Conservation (phyloP, 2,329 filamentous ascomycete genomes). For the Colletotrichum sp. region DNA sequence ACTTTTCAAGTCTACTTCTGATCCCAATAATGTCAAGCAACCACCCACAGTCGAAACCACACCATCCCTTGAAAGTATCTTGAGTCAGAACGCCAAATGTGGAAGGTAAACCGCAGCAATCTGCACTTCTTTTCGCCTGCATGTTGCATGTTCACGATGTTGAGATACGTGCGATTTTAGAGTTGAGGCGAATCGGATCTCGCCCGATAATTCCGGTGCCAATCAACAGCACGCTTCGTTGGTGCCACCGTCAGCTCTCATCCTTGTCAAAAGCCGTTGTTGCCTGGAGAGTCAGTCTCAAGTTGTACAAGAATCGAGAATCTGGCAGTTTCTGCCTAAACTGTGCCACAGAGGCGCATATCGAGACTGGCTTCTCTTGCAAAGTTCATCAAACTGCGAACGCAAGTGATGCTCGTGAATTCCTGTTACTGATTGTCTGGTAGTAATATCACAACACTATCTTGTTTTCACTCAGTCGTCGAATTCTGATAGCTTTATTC, state of each 20-base stretch:
- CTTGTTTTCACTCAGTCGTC: no score
- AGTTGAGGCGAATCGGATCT: background rate
- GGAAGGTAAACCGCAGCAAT: background rate
- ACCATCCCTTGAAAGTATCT: rapidly evolving
- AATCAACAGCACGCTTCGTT: background rate
- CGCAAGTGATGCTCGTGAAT: no score
- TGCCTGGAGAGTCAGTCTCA: background rate
- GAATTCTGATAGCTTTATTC: no score
- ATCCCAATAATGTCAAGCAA: background rate
- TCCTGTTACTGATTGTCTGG: no score
- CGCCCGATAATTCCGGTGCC: background rate
- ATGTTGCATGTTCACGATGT: background rate
- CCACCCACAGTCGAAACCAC: background rate
- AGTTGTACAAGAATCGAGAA: no score
- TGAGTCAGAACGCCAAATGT: background rate
- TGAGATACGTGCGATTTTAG: background rate
- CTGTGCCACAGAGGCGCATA: background rate
- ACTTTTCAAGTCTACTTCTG: background rate
- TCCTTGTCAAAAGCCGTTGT: background rate
- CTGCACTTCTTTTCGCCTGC: background rate
- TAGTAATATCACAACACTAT: no score
- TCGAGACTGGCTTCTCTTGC: no score
- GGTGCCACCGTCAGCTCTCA: background rate
- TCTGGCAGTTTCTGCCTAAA: background rate
- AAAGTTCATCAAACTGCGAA: no score